Base-by-base conservation (phyloP, 352 stramenopile genomes). In the Globisporangium nodosum region DNA sequence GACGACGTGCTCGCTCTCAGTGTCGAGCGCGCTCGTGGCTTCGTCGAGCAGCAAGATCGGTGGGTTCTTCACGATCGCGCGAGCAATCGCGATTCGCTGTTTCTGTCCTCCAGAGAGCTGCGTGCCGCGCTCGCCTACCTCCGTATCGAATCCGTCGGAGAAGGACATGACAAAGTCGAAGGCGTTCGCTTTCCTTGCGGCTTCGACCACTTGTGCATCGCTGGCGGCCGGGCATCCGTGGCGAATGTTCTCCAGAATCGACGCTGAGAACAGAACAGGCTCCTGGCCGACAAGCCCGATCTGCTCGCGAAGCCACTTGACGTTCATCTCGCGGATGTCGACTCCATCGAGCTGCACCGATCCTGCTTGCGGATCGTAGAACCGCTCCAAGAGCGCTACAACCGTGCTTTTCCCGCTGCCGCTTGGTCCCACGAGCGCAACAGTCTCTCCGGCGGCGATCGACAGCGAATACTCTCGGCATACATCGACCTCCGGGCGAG, bases 281-380 rank as follows among this genome's bases (percentile, higher is more conserved):
- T 83, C 69, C 56, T 99, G 96, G 0, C 92, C 87, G 0, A 98
- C 92, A 15, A 98, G 81, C 9, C 91, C 93, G 49, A 98, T 86
- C 20, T 73, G 54, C 15, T 64, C 58, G 21, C 92, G 74, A 11
- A 98, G 74, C 61, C 69, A 90, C 55, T 84, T 80, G 30, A 97
- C 85, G 54, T 92, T 94, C 9, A 96, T 61, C 20, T 59, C 63
- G 13, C 76, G 63, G 27, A 94, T 73, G 64, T 85, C 59, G 43
- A 61, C 45, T 2, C 74, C 71, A 39, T 86, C 73, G 24, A 82
- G 61, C 21, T 80, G 27, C 11, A 87, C 74, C 2, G 52, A 54
- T 1, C 70, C 76, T 12, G 53, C 60, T 1, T 76, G 56, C 5
- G 96, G 78, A 63, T 37, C 54, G 15, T 53, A 47, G 45, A 53